Evolutionary conservation across 495 filamentous ascomycete species (phyloP).

Genomic region (Neurospora sp.): DNA sequence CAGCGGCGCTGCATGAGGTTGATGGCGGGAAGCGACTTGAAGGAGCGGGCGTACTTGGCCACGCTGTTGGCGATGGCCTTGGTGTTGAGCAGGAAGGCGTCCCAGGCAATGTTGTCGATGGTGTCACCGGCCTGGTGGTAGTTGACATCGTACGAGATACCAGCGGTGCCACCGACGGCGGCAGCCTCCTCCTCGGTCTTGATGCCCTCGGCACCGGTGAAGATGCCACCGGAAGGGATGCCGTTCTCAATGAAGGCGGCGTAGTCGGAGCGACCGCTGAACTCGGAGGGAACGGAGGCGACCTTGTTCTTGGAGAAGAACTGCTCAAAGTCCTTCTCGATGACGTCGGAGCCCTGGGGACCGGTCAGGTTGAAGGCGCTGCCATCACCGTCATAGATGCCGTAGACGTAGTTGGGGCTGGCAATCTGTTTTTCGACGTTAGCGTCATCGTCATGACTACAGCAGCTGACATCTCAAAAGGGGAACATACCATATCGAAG

Average conservation of each 20-base stretch:
- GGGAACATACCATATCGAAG: conserved; percentile 51
- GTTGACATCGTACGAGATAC: conserved; percentile 49
- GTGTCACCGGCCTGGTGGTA: conserved; percentile 53
- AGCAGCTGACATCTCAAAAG: not conserved
- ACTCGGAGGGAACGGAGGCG: conserved; percentile 40
- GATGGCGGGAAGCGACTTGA: conserved; percentile 18
- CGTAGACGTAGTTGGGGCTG: conserved; percentile 57
- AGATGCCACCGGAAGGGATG: conserved; percentile 55
- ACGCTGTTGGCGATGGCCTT: conserved; percentile 54
- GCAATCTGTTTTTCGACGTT: conserved; percentile 35
- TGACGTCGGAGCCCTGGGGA: conserved; percentile 52
- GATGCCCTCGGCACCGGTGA: conserved; percentile 57
- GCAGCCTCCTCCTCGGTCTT: conserved; percentile 51
- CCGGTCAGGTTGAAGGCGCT: conserved; percentile 49
- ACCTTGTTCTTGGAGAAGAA: conserved; percentile 42
- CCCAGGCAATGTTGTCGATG: conserved; percentile 46
- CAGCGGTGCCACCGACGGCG: conserved; percentile 51
- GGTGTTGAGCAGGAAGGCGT: conserved; percentile 50
- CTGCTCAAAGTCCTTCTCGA: conserved; percentile 52
- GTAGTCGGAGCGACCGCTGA: conserved; percentile 61
- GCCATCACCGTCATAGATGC: conserved; percentile 66
- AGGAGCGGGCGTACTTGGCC: conserved; percentile 50
- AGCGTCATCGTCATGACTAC: not conserved
- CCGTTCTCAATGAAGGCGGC: conserved; percentile 53
- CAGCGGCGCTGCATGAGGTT: conserved; percentile 4